Conservation (phyloP, 495 filamentous ascomycete species). For the Cenococcum geophilum region DNA sequence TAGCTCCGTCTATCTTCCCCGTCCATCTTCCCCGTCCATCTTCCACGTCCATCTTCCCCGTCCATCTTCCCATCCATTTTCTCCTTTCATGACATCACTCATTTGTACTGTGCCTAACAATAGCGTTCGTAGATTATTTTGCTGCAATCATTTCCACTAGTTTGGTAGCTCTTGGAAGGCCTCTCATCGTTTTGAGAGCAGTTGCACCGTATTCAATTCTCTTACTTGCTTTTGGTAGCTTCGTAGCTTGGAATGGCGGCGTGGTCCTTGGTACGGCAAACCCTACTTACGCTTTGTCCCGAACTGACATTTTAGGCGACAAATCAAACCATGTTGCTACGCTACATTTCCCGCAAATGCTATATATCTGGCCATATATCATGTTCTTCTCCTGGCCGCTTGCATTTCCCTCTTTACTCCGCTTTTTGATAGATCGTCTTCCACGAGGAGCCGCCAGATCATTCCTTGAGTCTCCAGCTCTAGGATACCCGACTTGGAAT, state of each 20-base stretch:
- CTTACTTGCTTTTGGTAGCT: conserved; percentile 61
- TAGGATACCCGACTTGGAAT: conserved; percentile 24
- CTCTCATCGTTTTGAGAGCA: conserved; percentile 43
- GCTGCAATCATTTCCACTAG: conserved; percentile 55
- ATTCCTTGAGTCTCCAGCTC: conserved; percentile 28
- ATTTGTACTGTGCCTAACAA: neutral
- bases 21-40: neutral
- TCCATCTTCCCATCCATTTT: no score
- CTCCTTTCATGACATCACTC: no score
- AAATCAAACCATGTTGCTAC: conserved; percentile 89
- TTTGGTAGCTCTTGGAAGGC: conserved; percentile 50
- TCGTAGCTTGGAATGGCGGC: conserved; percentile 80
- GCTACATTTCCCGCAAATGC: conserved; percentile 83
- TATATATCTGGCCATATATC: conserved; percentile 89
- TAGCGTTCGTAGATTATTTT: conserved; percentile 49
- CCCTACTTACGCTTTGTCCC: neutral
- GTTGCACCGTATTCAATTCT: conserved; percentile 64
- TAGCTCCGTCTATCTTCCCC: neutral
- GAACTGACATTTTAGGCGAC: conserved; percentile 54
- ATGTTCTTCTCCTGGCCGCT: conserved; percentile 84
- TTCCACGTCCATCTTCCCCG: neutral
- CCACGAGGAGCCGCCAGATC: conserved; percentile 13
- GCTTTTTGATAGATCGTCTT: conserved; percentile 17
- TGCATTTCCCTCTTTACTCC: conserved; percentile 48
- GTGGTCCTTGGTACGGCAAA: conserved; percentile 71